Evolutionary conservation across 225 moss, liverwort and hornwort species (phyloP).

Genomic region (Marchantia polymorpha): DNA sequence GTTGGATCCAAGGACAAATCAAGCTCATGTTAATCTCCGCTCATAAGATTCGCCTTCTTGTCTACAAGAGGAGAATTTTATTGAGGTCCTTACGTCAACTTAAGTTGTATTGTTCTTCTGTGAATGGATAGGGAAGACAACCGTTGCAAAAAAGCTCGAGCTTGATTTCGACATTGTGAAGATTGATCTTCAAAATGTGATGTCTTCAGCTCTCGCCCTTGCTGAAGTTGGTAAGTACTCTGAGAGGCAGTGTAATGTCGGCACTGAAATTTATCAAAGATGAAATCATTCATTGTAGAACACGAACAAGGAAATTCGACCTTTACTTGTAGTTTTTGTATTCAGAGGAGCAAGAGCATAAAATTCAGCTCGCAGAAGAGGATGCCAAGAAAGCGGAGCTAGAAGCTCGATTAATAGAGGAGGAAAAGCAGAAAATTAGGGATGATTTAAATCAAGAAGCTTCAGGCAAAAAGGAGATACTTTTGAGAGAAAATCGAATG

Average conservation of each 20-base stretch:
- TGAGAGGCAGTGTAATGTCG: background rate
- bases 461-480: constrained; percentile 34
- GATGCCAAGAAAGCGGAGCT: constrained; percentile 30
- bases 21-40: background rate
- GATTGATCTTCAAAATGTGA: constrained; percentile 56
- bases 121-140: constrained; percentile 76
- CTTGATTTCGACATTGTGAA: constrained; percentile 55
- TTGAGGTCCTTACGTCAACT: background rate
- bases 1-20: background rate
- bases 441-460: constrained; percentile 38
- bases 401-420: constrained; percentile 33
- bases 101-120: background rate
- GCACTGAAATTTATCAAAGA: background rate
- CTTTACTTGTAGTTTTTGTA: background rate
- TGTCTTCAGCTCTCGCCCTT: constrained; percentile 61
- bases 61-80: background rate
- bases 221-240: constrained; percentile 55
- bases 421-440: constrained; percentile 33
- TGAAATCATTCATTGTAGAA: background rate
- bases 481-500: constrained; percentile 32
- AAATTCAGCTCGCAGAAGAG: constrained; percentile 31
- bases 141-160: constrained; percentile 47
- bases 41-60: background rate
- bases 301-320: background rate
- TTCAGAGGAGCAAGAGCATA: constrained; percentile 44